phyloP scores from a whole-genome alignment of 139 green algal genomes.

The Eudorina sp. region DNA sequence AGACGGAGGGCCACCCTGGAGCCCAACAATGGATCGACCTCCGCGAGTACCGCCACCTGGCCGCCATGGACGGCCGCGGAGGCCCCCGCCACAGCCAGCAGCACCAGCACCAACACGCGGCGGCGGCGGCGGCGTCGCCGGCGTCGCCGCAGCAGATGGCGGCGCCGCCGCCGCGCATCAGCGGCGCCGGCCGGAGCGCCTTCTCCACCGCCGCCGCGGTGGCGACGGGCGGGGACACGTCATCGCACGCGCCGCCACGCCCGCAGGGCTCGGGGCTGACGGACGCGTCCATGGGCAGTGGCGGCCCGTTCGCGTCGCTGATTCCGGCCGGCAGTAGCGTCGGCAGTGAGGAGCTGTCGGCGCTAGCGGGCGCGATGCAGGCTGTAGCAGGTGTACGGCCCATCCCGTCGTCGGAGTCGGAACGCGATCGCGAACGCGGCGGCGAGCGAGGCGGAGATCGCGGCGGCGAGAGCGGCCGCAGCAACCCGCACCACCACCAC shows the following conservation, averaged over 20 bases:
- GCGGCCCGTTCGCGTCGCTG: background rate
- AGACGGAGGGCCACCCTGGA: background rate
- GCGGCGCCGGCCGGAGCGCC: background rate
- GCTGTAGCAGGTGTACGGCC: background rate
- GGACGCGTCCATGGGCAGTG: too few relatives aligned
- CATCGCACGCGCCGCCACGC: background rate
- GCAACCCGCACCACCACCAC: background rate
- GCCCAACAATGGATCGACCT: conserved; percentile 38
- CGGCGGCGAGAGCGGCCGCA: background rate
- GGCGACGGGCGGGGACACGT: too few relatives aligned
- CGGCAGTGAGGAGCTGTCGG: background rate
- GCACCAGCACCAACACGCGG: background rate
- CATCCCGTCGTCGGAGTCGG: background rate
- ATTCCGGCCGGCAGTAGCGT: background rate
- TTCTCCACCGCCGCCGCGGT: background rate
- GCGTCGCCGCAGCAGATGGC: background rate
- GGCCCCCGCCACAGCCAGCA: background rate
- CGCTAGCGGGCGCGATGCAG: conserved; percentile 18
- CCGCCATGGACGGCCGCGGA: background rate
- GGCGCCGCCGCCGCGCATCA: too few relatives aligned
- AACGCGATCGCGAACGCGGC: background rate
- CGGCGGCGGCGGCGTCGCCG: background rate
- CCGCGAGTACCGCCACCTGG: conserved; percentile 5
- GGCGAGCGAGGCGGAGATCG: background rate
- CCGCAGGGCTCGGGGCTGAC: background rate